Conservation (phyloP, 345 rosid genomes). For the Brassica carinata region DNA sequence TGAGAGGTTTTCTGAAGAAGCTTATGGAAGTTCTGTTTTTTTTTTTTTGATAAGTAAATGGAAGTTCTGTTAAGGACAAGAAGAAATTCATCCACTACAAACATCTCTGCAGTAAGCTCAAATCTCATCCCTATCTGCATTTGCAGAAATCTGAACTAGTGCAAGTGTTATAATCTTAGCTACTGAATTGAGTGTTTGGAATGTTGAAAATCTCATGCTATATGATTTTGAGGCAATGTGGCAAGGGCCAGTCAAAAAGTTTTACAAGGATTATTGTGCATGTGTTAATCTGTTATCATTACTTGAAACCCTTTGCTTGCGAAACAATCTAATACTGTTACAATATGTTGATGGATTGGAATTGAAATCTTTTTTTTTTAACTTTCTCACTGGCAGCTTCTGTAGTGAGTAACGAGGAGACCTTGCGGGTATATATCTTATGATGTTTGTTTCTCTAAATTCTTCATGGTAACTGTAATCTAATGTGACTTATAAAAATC, state of each 20-base stretch:
- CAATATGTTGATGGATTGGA: too few species aligned
- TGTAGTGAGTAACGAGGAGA: constrained; percentile 53
- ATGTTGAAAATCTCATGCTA: background rate
- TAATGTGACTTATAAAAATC: background rate
- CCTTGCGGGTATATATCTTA: constrained; percentile 61
- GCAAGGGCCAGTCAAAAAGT: background rate
- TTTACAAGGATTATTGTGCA: background rate
- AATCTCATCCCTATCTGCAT: background rate
- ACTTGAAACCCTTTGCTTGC: constrained; percentile 4
- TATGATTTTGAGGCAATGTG: constrained; percentile 14
- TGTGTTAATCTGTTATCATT: background rate
- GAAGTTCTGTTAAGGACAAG: constrained; percentile 45
- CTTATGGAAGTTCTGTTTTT: constrained; percentile 38
- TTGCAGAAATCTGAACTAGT: background rate
- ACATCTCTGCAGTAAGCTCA: constrained; percentile 58
- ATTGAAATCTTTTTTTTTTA: background rate
- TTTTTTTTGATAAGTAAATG: too few species aligned
- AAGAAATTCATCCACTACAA: constrained; percentile 72
- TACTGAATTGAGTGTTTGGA: background rate
- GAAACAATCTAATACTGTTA: background rate
- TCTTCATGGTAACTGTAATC: background rate
- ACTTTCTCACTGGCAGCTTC: constrained; percentile 57
- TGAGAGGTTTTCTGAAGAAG: constrained; percentile 65
- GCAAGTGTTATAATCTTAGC: background rate
- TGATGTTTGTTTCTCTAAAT: background rate